A percentile compares a stretch with the other conserved stretches of the same genome.
phyloP scores from a whole-genome alignment of 2,329 filamentous ascomycete genomes.

The Claviceps capensis region DNA sequence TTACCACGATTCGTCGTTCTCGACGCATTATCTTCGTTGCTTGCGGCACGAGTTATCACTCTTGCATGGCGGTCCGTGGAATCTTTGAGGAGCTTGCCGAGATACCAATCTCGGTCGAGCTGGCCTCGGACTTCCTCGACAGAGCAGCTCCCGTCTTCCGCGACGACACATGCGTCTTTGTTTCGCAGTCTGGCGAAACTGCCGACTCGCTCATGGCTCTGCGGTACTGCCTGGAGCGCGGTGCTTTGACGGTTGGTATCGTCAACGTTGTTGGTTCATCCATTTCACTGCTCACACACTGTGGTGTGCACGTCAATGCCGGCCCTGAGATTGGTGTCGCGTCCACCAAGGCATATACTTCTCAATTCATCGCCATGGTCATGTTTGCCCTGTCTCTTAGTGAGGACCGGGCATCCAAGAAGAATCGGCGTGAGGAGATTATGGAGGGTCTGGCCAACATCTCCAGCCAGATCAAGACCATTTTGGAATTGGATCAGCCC shows the following conservation, averaged over 20 bases:
- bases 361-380: slow-evolving; percentile 98
- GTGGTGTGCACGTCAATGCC: slow-evolving; percentile 98
- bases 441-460: slow-evolving; percentile 84
- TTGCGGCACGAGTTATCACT: slow-evolving; percentile 96
- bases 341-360: slow-evolving; percentile 98
- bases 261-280: slow-evolving; percentile 98
- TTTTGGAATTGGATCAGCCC: slow-evolving; percentile 77
- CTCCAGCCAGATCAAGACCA: slow-evolving; percentile 81
- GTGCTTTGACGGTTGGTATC: slow-evolving; percentile 91
- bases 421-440: slow-evolving; percentile 82
- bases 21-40: slow-evolving; percentile 97
- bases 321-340: slow-evolving; percentile 98
- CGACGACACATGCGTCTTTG: slow-evolving; percentile 97
- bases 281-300: slow-evolving; percentile 97
- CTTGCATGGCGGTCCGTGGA: slow-evolving; percentile 97
- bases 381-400: slow-evolving; percentile 97
- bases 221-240: slow-evolving; percentile 94
- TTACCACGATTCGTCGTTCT: slow-evolving; percentile 91
- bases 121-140: slow-evolving; percentile 97
- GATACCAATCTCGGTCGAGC: slow-evolving; percentile 91
- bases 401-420: slow-evolving; percentile 93
- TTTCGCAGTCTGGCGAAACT: slow-evolving; percentile 97
- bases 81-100: slow-evolving; percentile 96
- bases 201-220: slow-evolving; percentile 95
- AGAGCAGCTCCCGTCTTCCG: slow-evolving; percentile 95